Evolutionary conservation across 108 stramenopile genomes (phyloP).

Genomic region (Skeletonema marinoi): DNA sequence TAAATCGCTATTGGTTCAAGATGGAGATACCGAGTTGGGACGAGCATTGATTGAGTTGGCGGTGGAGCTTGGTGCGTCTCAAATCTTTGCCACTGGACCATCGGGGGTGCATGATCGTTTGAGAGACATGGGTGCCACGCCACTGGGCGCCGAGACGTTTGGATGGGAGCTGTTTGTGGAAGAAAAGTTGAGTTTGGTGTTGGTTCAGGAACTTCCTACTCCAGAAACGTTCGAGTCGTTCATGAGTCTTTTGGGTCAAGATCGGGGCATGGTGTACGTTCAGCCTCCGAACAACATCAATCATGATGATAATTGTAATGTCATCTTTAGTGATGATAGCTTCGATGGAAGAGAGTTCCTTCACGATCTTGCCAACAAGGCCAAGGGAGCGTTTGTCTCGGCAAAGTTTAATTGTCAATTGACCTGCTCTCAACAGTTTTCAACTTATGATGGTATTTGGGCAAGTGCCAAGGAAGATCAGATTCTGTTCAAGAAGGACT

Average conservation of each 20-base stretch:
- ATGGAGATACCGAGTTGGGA: slow-evolving; percentile 47
- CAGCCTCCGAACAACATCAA: slow-evolving; percentile 19
- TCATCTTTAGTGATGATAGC: slow-evolving; percentile 9
- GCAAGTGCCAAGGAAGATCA: slow-evolving; percentile 32
- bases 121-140: slow-evolving; percentile 24
- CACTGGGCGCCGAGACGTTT: slow-evolving; percentile 33
- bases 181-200: slow-evolving; percentile 23
- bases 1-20: slow-evolving; percentile 39
- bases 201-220: slow-evolving; percentile 36
- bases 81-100: slow-evolving; percentile 45
- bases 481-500: slow-evolving; percentile 38
- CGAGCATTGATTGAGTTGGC: slow-evolving; percentile 42
- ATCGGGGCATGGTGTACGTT: slow-evolving; percentile 24
- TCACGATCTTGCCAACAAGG: slow-evolving; percentile 33
- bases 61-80: slow-evolving; percentile 17
- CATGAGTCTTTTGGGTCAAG: slow-evolving; percentile 21
- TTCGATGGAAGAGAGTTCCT: slow-evolving; percentile 12
- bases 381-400: slow-evolving; percentile 11
- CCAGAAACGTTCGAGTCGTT: slow-evolving; percentile 37
- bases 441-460: slow-evolving; percentile 45
- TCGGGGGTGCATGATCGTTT: slow-evolving; percentile 27
- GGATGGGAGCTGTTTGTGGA: slow-evolving; percentile 34
- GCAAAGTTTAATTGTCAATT: slow-evolving; percentile 34
- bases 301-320: background rate
- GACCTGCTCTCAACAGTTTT: slow-evolving; percentile 31